These are phyloP conservation scores for Komagataella populi DNA, from an alignment of 805 yeast species.

Conservation along the genomic window DNA sequence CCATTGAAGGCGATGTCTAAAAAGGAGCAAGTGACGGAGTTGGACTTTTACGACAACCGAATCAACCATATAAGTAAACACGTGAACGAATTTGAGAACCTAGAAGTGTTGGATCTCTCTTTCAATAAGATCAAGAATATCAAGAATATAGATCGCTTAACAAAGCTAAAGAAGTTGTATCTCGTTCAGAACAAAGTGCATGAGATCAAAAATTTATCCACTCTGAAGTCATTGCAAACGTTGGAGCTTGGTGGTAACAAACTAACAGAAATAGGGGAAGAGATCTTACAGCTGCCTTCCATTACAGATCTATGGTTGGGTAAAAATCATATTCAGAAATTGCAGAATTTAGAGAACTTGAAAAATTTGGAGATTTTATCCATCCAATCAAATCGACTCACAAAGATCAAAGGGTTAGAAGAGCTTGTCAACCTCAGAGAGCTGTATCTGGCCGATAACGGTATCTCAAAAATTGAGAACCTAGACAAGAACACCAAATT, in stretches of 20 bases:
- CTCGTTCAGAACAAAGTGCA: slow-evolving; percentile 82
- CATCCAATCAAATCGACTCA: slow-evolving; percentile 75
- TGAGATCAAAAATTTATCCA: slow-evolving; percentile 53
- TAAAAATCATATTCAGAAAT: slow-evolving; percentile 56
- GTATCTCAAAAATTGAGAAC: slow-evolving; percentile 60
- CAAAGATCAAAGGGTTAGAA: slow-evolving; percentile 73
- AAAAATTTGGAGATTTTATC: slow-evolving; percentile 61
- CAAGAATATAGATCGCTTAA: slow-evolving; percentile 57
- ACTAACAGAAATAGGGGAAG: slow-evolving; percentile 41
- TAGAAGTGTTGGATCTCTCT: slow-evolving; percentile 63
- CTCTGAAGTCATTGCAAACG: slow-evolving; percentile 41
- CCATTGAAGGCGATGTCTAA: slow-evolving; percentile 48
- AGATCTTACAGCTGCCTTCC: slow-evolving; percentile 36
- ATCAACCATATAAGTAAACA: slow-evolving; percentile 74
- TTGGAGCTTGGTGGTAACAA: slow-evolving; percentile 89
- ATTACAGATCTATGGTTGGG: slow-evolving; percentile 86
- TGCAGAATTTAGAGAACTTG: slow-evolving; percentile 50
- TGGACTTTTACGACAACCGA: slow-evolving; percentile 87
- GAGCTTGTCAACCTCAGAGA: slow-evolving; percentile 64
- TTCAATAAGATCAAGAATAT: slow-evolving; percentile 83
- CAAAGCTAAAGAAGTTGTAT: slow-evolving; percentile 52
- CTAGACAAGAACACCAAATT: slow-evolving; percentile 58
- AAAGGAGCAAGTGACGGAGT: slow-evolving; percentile 45
- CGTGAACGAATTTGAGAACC: slow-evolving; percentile 40
- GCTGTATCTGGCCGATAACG: slow-evolving; percentile 79